These are phyloP conservation scores for Ophiostoma ulmi DNA, from an alignment of 2,329 filamentous ascomycete species.

Conservation along the genomic window DNA sequence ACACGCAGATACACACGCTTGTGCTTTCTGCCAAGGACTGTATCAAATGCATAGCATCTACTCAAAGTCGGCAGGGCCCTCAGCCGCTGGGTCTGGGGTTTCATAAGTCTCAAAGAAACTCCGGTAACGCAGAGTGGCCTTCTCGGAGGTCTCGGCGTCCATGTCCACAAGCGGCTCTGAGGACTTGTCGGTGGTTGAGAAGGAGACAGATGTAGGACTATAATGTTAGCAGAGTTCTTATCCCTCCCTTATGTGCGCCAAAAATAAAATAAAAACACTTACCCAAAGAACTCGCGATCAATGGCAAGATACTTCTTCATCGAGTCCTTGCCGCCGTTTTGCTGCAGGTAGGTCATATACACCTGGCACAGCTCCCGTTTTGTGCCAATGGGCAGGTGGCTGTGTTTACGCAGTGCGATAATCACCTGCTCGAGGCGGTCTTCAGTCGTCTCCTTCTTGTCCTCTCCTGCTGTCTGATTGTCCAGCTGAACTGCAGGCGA, in stretches of 20 bases:
- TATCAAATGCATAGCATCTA: conserved; percentile 8
- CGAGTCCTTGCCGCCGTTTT: conserved; percentile 73
- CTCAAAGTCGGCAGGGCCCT: conserved; percentile 50
- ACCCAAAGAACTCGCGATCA: conserved; percentile 85
- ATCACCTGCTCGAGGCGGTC: conserved; percentile 76
- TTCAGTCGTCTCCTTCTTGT: conserved; percentile 51
- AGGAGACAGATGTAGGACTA: conserved; percentile 45
- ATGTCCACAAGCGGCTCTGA: conserved; percentile 41
- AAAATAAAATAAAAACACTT: conserved; percentile 33
- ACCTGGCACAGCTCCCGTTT: conserved; percentile 70
- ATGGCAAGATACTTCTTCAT: conserved; percentile 81
- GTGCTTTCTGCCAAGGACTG: not conserved
- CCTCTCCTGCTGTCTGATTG: conserved; percentile 54
- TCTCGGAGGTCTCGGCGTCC: conserved; percentile 47
- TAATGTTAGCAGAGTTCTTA: conserved; percentile 21
- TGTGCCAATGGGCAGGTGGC: conserved; percentile 58
- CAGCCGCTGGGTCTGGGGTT: conserved; percentile 44
- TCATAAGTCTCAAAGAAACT: conserved; percentile 51
- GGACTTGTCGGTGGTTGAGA: conserved; percentile 45
- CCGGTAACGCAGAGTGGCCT: conserved; percentile 48
- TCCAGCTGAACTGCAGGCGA: conserved; percentile 37
- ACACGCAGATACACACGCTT: not conserved
- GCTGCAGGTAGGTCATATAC: conserved; percentile 80
- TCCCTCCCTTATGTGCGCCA: too few relatives aligned
- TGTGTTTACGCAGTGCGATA: conserved; percentile 67